phyloP scores from a whole-genome alignment of 176 grass and related monocot species.

The barley (Hordeum vulgare) region DNA sequence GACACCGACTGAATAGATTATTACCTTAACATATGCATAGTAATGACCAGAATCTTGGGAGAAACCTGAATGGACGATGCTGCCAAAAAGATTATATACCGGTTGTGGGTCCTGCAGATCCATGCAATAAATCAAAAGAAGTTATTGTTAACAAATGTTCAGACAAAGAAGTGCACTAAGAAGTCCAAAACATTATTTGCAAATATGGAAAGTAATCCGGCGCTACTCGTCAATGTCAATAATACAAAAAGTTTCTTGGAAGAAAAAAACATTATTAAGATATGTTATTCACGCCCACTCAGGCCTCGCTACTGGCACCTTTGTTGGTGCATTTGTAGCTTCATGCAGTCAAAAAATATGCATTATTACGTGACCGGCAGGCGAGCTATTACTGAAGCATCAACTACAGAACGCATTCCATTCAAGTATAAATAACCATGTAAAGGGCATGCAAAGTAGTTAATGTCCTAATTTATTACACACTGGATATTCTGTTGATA shows the following conservation, averaged over 20 bases:
- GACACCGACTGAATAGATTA: slow-evolving; percentile 11
- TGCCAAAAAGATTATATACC: slow-evolving; percentile 85
- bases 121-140: slow-evolving; percentile 23
- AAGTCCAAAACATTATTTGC: neutral
- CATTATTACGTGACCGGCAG: neutral
- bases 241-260: neutral
- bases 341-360: slow-evolving; percentile 2
- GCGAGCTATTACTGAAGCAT: neutral
- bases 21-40: slow-evolving; percentile 99
- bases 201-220: neutral
- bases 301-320: neutral
- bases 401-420: neutral
- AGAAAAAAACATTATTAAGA: slow-evolving; percentile 2
- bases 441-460: neutral
- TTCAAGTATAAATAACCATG: neutral
- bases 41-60: slow-evolving; percentile 95
- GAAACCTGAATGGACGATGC: slow-evolving; percentile 84
- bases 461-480: neutral
- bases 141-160: neutral
- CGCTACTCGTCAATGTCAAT: neutral
- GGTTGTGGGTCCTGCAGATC: slow-evolving; percentile 55
- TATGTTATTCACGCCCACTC: neutral
- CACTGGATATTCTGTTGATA: neutral
- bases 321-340: neutral
- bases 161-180: neutral